These are phyloP conservation scores for Candida berthetii DNA, from an alignment of 805 yeast genomes.

Conservation along the genomic window DNA sequence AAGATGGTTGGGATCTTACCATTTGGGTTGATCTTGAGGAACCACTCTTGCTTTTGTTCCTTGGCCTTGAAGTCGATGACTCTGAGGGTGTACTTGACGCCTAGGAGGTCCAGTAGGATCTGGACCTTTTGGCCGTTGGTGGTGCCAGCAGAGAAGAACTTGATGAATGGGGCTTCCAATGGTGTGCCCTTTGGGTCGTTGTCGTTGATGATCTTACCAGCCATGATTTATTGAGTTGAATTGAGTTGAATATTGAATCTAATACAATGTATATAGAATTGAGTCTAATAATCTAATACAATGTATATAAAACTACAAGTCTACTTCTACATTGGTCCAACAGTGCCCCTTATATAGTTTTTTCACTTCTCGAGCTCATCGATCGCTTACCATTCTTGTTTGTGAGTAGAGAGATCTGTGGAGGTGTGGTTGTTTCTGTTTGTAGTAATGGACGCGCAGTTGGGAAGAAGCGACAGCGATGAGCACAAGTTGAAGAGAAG, in stretches of 20 bases:
- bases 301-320: too few species aligned
- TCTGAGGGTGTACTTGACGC: constrained; percentile 25
- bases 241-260: not conserved
- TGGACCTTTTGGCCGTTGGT: constrained; percentile 35
- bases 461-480: too few species aligned
- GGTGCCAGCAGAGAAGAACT: constrained; percentile 32
- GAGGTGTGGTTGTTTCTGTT: too few species aligned
- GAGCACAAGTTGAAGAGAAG: too few species aligned
- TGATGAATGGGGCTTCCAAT: constrained; percentile 32
- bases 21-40: constrained; percentile 47
- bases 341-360: too few species aligned
- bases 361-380: too few species aligned
- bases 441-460: too few species aligned
- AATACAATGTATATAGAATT: not conserved
- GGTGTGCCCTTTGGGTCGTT: constrained; percentile 3
- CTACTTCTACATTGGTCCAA: too few species aligned
- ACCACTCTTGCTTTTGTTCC: constrained; percentile 53
- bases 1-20: constrained; percentile 55
- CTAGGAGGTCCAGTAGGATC: constrained; percentile 27
- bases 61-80: constrained; percentile 32
- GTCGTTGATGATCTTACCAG: not conserved
- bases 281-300: not conserved
- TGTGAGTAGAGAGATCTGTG: too few species aligned
- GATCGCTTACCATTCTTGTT: too few species aligned
- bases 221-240: not conserved